Evolutionary conservation across 495 filamentous ascomycete genomes (phyloP).

Genomic region (Neurospora sublineolata): DNA sequence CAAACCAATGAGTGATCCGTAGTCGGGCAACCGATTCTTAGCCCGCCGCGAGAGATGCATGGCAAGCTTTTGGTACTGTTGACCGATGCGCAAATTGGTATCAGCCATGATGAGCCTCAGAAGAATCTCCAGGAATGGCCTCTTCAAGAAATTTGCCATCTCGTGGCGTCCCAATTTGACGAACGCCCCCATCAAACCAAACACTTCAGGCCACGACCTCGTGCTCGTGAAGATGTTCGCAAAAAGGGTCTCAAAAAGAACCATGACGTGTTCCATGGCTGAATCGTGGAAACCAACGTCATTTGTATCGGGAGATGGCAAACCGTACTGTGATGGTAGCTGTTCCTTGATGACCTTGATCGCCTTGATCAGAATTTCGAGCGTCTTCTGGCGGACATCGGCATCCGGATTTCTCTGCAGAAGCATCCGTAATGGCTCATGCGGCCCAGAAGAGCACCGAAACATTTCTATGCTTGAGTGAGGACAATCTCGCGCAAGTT

Average conservation of each 20-base stretch:
- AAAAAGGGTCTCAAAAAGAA: conserved; percentile 45
- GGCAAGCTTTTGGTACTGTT: conserved; percentile 32
- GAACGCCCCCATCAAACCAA: conserved; percentile 53
- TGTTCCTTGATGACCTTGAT: conserved; percentile 39
- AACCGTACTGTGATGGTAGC: conserved; percentile 32
- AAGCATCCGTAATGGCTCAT: conserved; percentile 50
- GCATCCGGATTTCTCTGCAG: conserved; percentile 52
- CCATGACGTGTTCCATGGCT: conserved; percentile 23
- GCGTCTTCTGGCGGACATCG: conserved; percentile 48
- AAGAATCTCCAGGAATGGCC: conserved; percentile 44
- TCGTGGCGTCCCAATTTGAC: conserved; percentile 45
- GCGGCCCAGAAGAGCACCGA: conserved; percentile 49
- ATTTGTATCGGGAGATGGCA: conserved; percentile 6
- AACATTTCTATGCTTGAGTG: conserved; percentile 47
- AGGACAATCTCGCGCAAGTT: conserved; percentile 42
- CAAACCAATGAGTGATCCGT: conserved; percentile 41
- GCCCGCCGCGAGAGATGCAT: conserved; percentile 37
- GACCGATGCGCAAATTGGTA: conserved; percentile 26
- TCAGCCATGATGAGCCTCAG: conserved; percentile 56
- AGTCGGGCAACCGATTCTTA: conserved; percentile 39
- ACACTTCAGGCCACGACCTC: conserved; percentile 73
- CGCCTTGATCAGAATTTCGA: conserved; percentile 42
- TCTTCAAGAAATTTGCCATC: conserved; percentile 40
- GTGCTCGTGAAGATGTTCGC: conserved; percentile 39
- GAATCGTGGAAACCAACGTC: conserved; percentile 20